Evolutionary conservation across 2,329 filamentous ascomycete genomes (phyloP), one percentile per base, ranked within the genome.

Genomic region (Amylocarpus encephaloides): DNA sequence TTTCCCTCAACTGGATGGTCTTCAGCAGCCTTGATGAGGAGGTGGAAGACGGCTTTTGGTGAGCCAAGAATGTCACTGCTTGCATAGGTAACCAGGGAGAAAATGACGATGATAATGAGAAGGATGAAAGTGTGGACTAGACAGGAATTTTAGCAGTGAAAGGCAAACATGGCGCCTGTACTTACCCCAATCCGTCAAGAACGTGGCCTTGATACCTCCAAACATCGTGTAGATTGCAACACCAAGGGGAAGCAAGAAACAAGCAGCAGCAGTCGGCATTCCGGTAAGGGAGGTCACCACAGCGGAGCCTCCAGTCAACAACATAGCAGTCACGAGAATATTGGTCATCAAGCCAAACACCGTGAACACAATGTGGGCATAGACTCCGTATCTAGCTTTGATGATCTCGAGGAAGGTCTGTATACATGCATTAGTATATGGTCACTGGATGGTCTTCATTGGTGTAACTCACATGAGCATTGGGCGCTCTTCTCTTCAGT

Each of bases 261-360:
- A 93, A 51, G 88, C 90, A 1, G 90, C 90, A 9, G 85, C 82
- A 12, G 86, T 89, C 30, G 80, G 78, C 66, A 91, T 82, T 29
- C 86, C 87, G 1, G 85, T 89, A 45, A 91, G 70, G 10, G 83
- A 77, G 36, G 72, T 78, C 57, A 87, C 78, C 0, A 92, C 90
- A 5, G 86, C 86, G 10, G 83, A 82, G 38, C 89, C 90, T 53
- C 91, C 90, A 15, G 89, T 89, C 54, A 95, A 78, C 44, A 95
- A 71, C 89, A 94, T 94, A 43, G 89, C 83, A 1, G 88, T 92
- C 30, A 95, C 90, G 4, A 95, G 76, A 38, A 94, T 86, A 62
- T 93, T 91, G 33, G 88, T 95, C 68, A 87, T 83, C 13, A 93
- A 71, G 29, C 86, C 88, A 57, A 95, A 95, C 2, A 85, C 74